Evolutionary conservation across 2,329 filamentous ascomycete species (phyloP).

Genomic region (Colletotrichum agaves): DNA sequence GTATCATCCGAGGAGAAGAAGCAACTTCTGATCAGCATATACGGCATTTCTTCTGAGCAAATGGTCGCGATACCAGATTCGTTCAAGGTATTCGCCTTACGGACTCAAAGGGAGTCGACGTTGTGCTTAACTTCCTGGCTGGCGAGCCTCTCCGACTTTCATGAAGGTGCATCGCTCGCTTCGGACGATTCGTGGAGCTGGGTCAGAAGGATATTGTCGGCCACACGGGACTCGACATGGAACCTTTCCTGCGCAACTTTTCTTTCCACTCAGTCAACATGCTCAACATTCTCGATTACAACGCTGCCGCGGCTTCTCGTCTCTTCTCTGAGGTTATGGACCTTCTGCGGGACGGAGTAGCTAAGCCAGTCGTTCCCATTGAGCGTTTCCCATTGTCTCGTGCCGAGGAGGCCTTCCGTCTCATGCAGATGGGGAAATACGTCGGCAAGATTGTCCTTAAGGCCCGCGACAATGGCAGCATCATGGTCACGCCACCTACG

Average conservation of each 20-base stretch:
- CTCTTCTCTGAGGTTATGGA: conserved; percentile 41
- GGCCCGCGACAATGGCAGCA: conserved; percentile 35
- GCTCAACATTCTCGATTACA: conserved; percentile 39
- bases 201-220: conserved; percentile 44
- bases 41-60: not conserved
- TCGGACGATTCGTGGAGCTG: conserved; percentile 48
- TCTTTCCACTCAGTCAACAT: not conserved
- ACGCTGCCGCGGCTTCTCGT: conserved; percentile 45
- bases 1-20: conserved; percentile 43
- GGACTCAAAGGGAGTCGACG: conserved; percentile 41
- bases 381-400: not conserved
- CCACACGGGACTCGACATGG: conserved; percentile 42
- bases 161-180: not conserved
- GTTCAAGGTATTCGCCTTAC: conserved; percentile 40
- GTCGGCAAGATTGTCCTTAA: conserved; percentile 56
- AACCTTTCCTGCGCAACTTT: conserved; percentile 4
- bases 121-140: conserved; percentile 47
- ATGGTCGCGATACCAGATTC: conserved; percentile 41
- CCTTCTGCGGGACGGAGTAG: not conserved
- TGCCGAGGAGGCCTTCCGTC: conserved; percentile 50
- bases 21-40: conserved; percentile 14
- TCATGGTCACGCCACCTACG: conserved; percentile 34
- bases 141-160: conserved; percentile 40
- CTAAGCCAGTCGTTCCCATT: not conserved
- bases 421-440: conserved; percentile 56